These are phyloP conservation scores for Picea sitchensis DNA, from an alignment of 75 land plant genomes.

Conservation along the genomic window DNA sequence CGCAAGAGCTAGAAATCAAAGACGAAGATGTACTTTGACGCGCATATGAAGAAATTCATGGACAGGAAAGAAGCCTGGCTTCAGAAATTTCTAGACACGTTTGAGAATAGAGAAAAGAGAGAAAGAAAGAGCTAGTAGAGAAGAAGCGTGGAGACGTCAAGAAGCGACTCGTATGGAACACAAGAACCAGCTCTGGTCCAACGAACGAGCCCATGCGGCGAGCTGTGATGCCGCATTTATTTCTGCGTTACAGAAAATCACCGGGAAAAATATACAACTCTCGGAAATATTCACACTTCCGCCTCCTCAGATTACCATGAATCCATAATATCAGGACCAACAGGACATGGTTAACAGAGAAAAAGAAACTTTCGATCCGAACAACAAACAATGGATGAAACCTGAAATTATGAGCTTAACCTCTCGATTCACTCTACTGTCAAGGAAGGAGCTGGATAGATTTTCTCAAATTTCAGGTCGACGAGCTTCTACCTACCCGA, in stretches of 20 bases:
- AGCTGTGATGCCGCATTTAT: conserved; percentile 41
- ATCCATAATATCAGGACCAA: neutral
- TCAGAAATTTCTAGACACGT: conserved; percentile 49
- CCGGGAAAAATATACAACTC: conserved; percentile 23
- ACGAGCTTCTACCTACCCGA: too few relatives aligned
- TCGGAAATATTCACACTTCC: conserved; percentile 5
- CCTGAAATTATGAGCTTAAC: conserved; percentile 64
- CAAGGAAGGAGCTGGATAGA: neutral
- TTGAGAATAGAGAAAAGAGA: conserved; percentile 42
- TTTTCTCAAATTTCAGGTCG: too few relatives aligned
- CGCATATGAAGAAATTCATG: conserved; percentile 51
- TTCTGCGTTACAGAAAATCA: conserved; percentile 44
- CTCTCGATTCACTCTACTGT: conserved; percentile 44
- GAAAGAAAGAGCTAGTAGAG: conserved; percentile 52
- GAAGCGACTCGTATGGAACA: conserved; percentile 44
- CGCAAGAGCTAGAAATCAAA: conserved; percentile 43
- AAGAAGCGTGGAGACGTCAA: conserved; percentile 68
- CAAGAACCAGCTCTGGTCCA: conserved; percentile 47
- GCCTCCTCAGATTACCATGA: neutral
- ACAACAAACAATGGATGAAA: conserved; percentile 54
- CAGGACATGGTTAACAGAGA: neutral
- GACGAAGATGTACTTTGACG: conserved; percentile 43
- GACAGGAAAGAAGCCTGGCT: conserved; percentile 66
- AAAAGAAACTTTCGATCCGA: too few relatives aligned
- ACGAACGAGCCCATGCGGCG: conserved; percentile 57